phyloP scores from a whole-genome alignment of 371 early-diverging fungal genomes.

The Mortierella sp. region DNA sequence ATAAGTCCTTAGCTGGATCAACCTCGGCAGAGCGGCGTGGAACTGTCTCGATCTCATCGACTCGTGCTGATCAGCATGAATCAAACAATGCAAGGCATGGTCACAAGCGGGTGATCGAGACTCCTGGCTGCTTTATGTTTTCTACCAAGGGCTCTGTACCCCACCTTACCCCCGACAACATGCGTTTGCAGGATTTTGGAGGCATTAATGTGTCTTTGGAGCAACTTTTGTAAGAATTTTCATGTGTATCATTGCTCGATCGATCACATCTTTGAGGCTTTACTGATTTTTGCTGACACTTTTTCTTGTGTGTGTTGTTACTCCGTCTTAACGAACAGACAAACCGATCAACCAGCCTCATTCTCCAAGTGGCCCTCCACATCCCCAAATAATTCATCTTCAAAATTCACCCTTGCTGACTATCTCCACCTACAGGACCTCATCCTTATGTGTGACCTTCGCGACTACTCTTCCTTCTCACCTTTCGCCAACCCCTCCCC shows the following conservation, averaged over 20 bases:
- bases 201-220: constrained; percentile 65
- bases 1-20: neutral
- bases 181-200: constrained; percentile 60
- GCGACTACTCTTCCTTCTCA: constrained; percentile 64
- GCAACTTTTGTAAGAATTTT: constrained; percentile 63
- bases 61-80: constrained; percentile 4
- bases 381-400: constrained; percentile 42
- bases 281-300: too few species aligned
- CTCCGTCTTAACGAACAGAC: constrained; percentile 7
- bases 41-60: constrained; percentile 17
- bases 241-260: neutral
- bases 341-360: constrained; percentile 28
- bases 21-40: constrained; percentile 20
- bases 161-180: constrained; percentile 77
- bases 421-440: constrained; percentile 64
- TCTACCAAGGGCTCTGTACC: constrained; percentile 79
- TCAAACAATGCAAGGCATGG: neutral
- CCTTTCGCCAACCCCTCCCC: neutral
- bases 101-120: constrained; percentile 56
- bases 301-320: too few species aligned
- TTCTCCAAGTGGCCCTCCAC: constrained; percentile 28
- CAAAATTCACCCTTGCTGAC: constrained; percentile 64
- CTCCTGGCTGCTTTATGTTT: constrained; percentile 78
- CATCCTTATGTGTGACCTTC: constrained; percentile 71
- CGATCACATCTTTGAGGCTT: too few species aligned